phyloP scores from a whole-genome alignment of 805 yeast species.

The Barnettozyma californica region DNA sequence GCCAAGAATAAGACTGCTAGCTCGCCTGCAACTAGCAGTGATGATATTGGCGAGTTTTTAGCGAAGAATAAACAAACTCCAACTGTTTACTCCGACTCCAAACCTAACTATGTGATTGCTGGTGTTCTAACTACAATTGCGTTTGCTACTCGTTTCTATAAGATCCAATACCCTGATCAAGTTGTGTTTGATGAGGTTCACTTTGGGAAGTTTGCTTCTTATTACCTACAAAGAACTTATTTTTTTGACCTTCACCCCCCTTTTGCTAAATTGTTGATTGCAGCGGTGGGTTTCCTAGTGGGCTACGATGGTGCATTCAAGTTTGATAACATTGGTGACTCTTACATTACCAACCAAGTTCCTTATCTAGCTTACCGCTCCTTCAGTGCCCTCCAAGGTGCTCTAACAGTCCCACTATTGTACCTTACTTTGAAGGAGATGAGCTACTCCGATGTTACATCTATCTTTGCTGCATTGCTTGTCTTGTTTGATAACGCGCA shows the following conservation, averaged over 20 bases:
- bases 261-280: constrained; percentile 88
- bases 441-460: constrained; percentile 71
- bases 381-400: constrained; percentile 74
- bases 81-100: background rate
- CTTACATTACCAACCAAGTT: constrained; percentile 69
- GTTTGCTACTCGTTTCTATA: constrained; percentile 59
- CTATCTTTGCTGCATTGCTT: constrained; percentile 68
- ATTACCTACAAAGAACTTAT: constrained; percentile 83
- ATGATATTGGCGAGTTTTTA: constrained; percentile 42
- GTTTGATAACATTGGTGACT: constrained; percentile 84
- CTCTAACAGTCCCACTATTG: constrained; percentile 76
- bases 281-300: constrained; percentile 79
- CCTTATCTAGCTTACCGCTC: constrained; percentile 84
- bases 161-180: constrained; percentile 58
- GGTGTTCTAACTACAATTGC: constrained; percentile 59
- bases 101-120: background rate
- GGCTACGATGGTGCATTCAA: constrained; percentile 93
- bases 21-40: constrained; percentile 8
- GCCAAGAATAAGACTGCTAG: background rate
- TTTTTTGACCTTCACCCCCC: constrained; percentile 98
- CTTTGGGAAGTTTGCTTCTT: constrained; percentile 80
- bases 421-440: constrained; percentile 83
- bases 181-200: constrained; percentile 88
- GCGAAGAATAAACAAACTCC: background rate
- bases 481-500: constrained; percentile 89